Evolutionary conservation across 2,329 filamentous ascomycete genomes (phyloP), one percentile per base, ranked within the genome.

Genomic region (Amphichorda felina): DNA sequence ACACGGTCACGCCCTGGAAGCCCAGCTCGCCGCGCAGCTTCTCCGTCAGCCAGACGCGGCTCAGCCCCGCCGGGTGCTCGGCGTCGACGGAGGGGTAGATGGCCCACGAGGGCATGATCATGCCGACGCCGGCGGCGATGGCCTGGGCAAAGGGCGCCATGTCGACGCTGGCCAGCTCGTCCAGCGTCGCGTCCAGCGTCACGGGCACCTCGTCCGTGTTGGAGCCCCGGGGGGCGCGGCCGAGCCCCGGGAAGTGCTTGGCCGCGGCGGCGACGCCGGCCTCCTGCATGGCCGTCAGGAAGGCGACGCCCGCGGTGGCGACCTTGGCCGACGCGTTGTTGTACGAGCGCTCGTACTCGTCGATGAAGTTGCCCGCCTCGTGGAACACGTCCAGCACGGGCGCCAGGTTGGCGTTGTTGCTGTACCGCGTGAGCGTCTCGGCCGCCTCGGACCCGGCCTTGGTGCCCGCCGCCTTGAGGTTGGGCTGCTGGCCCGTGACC

Each of bases 171-270:
- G 35, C 38, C 2, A 45, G 28, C 37, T 41, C 42, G 7, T 33
- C 34, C 24, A 41, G 35, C 5, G 37, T 30, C 22, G 34, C 26
- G 2, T 40, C 15, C 22, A 45, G 34, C 24, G 38, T 44, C 24
- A 45, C 40, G 21, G 43, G 38, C 9, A 16, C 16, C 16, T 32
- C 13, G 27, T 45, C 43, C 9, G 42, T 45, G 35, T 44, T 44
- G 17, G 34, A 38, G 5, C 35, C 40, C 14, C 40, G 35, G 25
- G 39, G 17, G 8, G 43, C 42, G 5, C 37, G 37, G 29, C 43
- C 43, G 16, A 45, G 36, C 10, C 43, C 42, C n/a, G 43, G 43
- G 31, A 44, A 44, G 26, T 44, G 42, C 36, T 45, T 45, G 8
- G 35, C 40, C 19, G 40, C 34, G 8, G 38, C 40, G 4, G 35